Evolutionary conservation across 495 filamentous ascomycete genomes (phyloP).

Genomic region (Tuber magnatum): DNA sequence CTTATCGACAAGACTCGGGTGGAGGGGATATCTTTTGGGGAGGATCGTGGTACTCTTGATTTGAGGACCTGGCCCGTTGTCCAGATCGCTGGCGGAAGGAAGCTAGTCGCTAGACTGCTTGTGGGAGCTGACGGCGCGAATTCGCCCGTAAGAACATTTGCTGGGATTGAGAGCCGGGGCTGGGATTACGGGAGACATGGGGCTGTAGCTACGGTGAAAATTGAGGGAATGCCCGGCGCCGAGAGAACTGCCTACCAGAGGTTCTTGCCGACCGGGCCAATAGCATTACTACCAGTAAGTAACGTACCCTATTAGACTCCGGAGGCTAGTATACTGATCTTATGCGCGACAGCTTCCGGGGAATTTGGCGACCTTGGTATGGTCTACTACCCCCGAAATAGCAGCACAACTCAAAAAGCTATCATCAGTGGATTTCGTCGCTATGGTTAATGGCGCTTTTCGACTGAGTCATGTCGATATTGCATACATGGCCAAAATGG

Average conservation of each 20-base stretch:
- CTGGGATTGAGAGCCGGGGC: conserved; percentile 71
- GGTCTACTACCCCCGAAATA: conserved; percentile 75
- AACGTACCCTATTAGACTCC: background rate
- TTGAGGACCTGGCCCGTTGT: conserved; percentile 82
- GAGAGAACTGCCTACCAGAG: conserved; percentile 80
- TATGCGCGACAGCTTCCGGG: conserved; percentile 54
- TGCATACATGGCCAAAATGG: conserved; percentile 63
- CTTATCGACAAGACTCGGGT: conserved; percentile 70
- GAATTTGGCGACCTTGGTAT: conserved; percentile 76
- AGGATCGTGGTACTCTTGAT: conserved; percentile 61
- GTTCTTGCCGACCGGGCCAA: conserved; percentile 84
- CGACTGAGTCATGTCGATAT: conserved; percentile 71
- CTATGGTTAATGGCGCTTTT: conserved; percentile 92
- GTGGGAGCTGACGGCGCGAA: conserved; percentile 93
- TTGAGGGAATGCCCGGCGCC: conserved; percentile 54
- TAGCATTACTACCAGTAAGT: conserved; percentile 68
- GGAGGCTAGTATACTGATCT: conserved; percentile 4
- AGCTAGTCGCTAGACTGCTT: conserved; percentile 71
- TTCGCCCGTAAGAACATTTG: conserved; percentile 84
- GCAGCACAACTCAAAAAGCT: conserved; percentile 75
- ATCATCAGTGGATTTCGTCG: conserved; percentile 61
- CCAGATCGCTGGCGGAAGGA: conserved; percentile 53
- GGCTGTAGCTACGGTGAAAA: conserved; percentile 76
- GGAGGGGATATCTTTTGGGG: conserved; percentile 65
- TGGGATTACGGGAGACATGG: conserved; percentile 94